These are phyloP conservation scores for Graphilbum fragrans DNA, from an alignment of 2,329 filamentous ascomycete species.

Conservation along the genomic window DNA sequence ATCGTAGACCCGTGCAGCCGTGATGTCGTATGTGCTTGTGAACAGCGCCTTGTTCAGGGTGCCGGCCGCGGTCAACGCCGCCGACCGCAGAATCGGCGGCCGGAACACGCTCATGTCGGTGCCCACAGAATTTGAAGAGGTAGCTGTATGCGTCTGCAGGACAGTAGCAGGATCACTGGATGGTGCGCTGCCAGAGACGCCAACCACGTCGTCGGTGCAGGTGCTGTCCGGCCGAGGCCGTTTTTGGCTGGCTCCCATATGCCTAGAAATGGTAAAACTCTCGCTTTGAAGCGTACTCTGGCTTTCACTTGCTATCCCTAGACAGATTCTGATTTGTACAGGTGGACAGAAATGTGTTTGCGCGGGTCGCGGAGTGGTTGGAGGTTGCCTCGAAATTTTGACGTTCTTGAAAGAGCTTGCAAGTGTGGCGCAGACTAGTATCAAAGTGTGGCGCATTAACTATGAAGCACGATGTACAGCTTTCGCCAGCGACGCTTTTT, in stretches of 20 bases:
- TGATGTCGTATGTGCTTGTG: constrained; percentile 59
- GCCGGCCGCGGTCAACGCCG: constrained; percentile 41
- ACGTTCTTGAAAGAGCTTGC: not conserved
- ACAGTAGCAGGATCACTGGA: not conserved
- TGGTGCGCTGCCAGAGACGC: not conserved
- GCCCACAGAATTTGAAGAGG: too few species aligned
- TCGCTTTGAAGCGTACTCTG: too few species aligned
- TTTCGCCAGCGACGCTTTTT: not conserved
- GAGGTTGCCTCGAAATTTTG: not conserved
- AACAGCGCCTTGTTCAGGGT: constrained; percentile 74
- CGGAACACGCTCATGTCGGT: constrained; percentile 49
- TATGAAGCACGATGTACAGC: not conserved
- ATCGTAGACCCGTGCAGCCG: constrained; percentile 68
- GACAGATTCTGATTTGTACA: too few species aligned
- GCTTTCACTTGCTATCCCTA: too few species aligned
- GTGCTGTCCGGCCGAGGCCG: constrained; percentile 7
- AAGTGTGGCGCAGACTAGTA: constrained; percentile 2
- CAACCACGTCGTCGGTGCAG: constrained; percentile 4
- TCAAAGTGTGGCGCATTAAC: not conserved
- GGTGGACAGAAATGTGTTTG: too few species aligned
- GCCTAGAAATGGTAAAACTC: not conserved
- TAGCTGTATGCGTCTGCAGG: too few species aligned
- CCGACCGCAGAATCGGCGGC: constrained; percentile 63
- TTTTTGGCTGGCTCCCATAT: constrained; percentile 9
- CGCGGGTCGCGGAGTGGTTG: not conserved